Conservation (phyloP, 164 flowering plant genomes). For the Vitis vinifera region DNA sequence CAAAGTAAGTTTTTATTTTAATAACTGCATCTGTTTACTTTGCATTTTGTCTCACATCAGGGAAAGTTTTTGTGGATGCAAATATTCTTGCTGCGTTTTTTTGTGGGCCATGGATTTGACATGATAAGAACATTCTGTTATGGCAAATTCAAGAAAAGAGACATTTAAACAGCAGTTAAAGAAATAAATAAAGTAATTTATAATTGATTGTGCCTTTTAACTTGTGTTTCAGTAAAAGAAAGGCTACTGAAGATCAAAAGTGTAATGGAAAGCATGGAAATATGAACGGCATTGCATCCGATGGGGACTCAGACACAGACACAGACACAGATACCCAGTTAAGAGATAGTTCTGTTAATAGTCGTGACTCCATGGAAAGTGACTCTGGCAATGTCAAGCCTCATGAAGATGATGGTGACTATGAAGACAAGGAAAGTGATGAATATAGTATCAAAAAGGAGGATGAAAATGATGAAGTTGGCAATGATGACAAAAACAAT, state of each 20-base stretch:
- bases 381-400: slow-evolving; percentile 7
- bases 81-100: no score
- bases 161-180: no score
- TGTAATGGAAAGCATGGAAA: slow-evolving; percentile 5
- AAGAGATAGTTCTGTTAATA: slow-evolving; percentile 6
- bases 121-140: no score
- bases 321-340: background rate
- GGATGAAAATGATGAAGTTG: slow-evolving; percentile 3
- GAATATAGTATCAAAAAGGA: slow-evolving; percentile 4
- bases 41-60: no score
- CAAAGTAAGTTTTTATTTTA: slow-evolving; percentile 29
- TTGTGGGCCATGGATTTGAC: no score
- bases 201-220: background rate
- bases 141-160: no score
- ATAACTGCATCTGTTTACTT: no score
- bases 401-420: slow-evolving; percentile 20
- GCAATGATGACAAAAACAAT: no score
- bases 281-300: background rate
- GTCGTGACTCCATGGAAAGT: slow-evolving; percentile 1
- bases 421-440: slow-evolving; percentile 8
- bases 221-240: slow-evolving; percentile 26
- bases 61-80: no score
- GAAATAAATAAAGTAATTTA: no score
- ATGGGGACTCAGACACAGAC: slow-evolving; percentile 13
- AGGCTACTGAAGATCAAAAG: slow-evolving; percentile 11